Evolutionary conservation across 345 rosid species (phyloP).

Genomic region (Murraya koenigii): DNA sequence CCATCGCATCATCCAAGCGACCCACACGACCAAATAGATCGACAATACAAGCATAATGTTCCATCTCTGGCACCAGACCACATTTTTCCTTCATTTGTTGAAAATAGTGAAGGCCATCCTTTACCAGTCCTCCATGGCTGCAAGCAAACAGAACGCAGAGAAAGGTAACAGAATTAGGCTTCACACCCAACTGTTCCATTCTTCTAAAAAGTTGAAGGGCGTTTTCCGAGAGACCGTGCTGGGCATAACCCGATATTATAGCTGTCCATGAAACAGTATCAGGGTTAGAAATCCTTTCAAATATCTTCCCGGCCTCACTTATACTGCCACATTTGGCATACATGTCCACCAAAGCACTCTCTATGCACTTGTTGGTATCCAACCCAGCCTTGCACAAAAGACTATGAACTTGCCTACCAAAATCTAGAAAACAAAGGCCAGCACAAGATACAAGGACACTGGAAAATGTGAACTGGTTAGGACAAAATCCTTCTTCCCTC

Average conservation of each 20-base stretch:
- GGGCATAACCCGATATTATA: constrained; percentile 56
- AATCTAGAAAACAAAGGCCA: constrained; percentile 43
- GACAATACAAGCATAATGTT: constrained; percentile 65
- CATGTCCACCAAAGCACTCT: constrained; percentile 59
- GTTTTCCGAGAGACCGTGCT: constrained; percentile 47
- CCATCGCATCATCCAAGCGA: constrained; percentile 47
- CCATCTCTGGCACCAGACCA: constrained; percentile 39
- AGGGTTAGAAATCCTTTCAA: constrained; percentile 28
- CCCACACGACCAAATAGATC: constrained; percentile 67
- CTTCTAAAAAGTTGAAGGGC: constrained; percentile 41
- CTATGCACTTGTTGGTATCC: constrained; percentile 38
- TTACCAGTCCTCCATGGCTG: constrained; percentile 61
- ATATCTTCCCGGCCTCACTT: constrained; percentile 44
- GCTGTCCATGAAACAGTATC: constrained; percentile 58
- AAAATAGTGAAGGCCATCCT: constrained; percentile 51
- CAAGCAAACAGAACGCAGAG: constrained; percentile 58
- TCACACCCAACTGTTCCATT: constrained; percentile 33
- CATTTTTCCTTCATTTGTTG: constrained; percentile 34
- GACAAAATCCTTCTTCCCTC: constrained; percentile 42
- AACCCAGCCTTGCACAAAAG: constrained; percentile 45
- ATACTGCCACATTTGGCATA: constrained; percentile 61
- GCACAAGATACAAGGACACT: constrained; percentile 49
- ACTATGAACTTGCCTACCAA: constrained; percentile 52
- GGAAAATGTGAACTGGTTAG: constrained; percentile 56
- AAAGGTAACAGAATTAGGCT: constrained; percentile 57